Percentiles rank a stretch among this genome's conserved stretches.
Evolutionary conservation across 306 rosid species (phyloP).

Genomic region (Arachis stenosperma): DNA sequence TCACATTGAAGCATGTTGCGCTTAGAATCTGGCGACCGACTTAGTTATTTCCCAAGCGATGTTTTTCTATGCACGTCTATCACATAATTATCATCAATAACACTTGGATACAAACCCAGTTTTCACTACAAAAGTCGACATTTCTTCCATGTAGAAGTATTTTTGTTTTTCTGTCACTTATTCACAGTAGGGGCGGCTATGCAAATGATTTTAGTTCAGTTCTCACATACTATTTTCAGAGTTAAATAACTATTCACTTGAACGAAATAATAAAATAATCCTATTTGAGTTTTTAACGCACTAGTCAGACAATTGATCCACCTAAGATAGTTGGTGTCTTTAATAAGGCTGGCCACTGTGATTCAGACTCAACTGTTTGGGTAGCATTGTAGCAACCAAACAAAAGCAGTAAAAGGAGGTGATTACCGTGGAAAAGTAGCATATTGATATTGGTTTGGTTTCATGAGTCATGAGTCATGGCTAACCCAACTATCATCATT

Average conservation of each 20-base stretch:
- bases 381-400: neutral
- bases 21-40: neutral
- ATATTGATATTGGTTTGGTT: neutral
- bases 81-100: neutral
- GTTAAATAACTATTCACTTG: too few relatives aligned
- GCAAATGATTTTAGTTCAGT: too few relatives aligned
- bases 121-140: neutral
- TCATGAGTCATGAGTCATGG: too few relatives aligned
- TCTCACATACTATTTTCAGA: too few relatives aligned
- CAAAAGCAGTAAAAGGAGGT: neutral
- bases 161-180: too few relatives aligned
- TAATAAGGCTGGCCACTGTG: neutral
- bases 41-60: neutral
- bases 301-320: too few relatives aligned
- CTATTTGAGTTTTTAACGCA: too few relatives aligned
- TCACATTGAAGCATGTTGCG: slow-evolving; percentile 14
- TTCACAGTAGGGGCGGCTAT: too few relatives aligned
- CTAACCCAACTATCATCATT: neutral
- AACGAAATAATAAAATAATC: too few relatives aligned
- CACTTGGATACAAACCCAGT: neutral
- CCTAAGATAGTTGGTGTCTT: too few relatives aligned
- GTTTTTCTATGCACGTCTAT: neutral
- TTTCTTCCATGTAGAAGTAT: too few relatives aligned
- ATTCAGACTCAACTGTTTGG: neutral
- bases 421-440: neutral